Evolutionary conservation across 495 filamentous ascomycete species (phyloP).

Genomic region (Hypoxylon fragiforme): DNA sequence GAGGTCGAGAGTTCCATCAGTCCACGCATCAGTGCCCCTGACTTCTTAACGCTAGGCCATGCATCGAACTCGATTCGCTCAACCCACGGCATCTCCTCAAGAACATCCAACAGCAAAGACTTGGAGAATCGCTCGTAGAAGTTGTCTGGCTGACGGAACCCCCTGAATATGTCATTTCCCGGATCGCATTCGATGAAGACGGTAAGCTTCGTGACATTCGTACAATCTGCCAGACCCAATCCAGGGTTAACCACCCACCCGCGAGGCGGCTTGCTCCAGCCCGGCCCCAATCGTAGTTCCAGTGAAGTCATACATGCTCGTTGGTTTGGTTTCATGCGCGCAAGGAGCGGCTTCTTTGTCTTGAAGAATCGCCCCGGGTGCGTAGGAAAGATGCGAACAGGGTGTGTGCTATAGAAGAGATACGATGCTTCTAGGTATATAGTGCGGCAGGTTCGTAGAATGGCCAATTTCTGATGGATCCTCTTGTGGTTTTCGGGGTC

Average conservation of each 20-base stretch:
- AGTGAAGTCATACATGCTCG: constrained; percentile 66
- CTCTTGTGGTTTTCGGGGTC: constrained; percentile 66
- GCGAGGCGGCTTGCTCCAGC: constrained; percentile 73
- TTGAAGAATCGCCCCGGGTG: constrained; percentile 68
- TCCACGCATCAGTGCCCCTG: constrained; percentile 69
- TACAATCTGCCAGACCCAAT: constrained; percentile 68
- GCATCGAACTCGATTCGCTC: constrained; percentile 74
- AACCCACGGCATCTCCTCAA: constrained; percentile 63
- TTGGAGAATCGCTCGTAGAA: constrained; percentile 77
- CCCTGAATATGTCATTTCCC: constrained; percentile 69
- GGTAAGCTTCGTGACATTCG: constrained; percentile 62
- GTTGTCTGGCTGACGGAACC: constrained; percentile 67
- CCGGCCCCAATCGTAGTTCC: constrained; percentile 78
- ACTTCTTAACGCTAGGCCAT: constrained; percentile 68
- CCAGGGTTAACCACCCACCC: constrained; percentile 70
- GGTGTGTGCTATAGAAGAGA: constrained; percentile 74
- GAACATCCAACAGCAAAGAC: constrained; percentile 58
- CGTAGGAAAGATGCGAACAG: constrained; percentile 76
- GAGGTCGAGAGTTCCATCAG: constrained; percentile 59
- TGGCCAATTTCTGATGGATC: constrained; percentile 56
- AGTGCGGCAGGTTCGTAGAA: constrained; percentile 65
- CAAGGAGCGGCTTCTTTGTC: constrained; percentile 64
- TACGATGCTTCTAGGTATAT: constrained; percentile 73
- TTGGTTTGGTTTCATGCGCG: constrained; percentile 67
- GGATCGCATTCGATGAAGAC: constrained; percentile 83